Conservation (phyloP, 768 basidiomycete genomes). For the Collybia sp. region DNA sequence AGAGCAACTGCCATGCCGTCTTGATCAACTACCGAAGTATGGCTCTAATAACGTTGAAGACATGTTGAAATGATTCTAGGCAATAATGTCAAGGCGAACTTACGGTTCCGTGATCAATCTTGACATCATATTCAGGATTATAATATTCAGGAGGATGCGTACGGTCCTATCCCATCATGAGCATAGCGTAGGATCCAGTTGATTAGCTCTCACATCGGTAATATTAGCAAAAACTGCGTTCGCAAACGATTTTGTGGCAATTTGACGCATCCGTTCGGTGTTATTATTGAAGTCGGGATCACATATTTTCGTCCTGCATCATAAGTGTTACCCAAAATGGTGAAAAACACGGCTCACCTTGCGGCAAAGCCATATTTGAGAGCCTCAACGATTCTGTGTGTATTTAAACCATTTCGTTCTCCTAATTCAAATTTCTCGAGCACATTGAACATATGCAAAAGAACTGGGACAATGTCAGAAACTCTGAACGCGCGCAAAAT, state of each 20-base stretch:
- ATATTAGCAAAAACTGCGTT: slow-evolving; percentile 58
- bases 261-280: slow-evolving; percentile 50
- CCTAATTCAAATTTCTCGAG: slow-evolving; percentile 67
- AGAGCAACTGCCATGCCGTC: slow-evolving; percentile 84
- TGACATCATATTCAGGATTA: slow-evolving; percentile 73
- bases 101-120: slow-evolving; percentile 85
- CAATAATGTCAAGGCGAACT: slow-evolving; percentile 16
- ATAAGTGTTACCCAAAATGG: neutral
- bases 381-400: slow-evolving; percentile 80
- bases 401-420: slow-evolving; percentile 56
- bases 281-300: slow-evolving; percentile 71
- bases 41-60: slow-evolving; percentile 48
- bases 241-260: slow-evolving; percentile 69
- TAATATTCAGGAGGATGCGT: slow-evolving; percentile 86
- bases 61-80: neutral
- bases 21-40: slow-evolving; percentile 78
- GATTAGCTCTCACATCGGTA: slow-evolving; percentile 58
- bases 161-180: slow-evolving; percentile 45
- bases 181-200: neutral
- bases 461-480: slow-evolving; percentile 31
- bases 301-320: slow-evolving; percentile 68
- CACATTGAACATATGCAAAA: slow-evolving; percentile 89
- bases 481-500: neutral
- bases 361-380: slow-evolving; percentile 69
- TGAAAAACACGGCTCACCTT: slow-evolving; percentile 24